Conservation (phyloP, 768 basidiomycete species). For the Leccinum olivaceopallidum region DNA sequence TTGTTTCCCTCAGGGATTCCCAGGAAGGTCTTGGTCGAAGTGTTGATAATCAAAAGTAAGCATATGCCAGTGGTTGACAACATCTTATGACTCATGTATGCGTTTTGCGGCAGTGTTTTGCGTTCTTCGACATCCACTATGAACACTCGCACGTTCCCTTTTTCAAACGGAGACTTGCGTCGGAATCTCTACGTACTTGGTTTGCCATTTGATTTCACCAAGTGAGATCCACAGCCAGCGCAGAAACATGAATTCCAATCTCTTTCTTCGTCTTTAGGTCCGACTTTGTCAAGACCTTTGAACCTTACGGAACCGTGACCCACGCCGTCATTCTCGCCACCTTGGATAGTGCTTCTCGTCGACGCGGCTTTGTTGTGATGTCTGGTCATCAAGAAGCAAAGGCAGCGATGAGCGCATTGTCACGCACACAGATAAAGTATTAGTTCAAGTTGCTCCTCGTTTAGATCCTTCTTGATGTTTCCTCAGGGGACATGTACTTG, state of each 20-base stretch:
- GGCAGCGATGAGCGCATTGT: slow-evolving; percentile 62
- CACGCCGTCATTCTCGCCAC: slow-evolving; percentile 85
- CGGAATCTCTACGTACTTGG: slow-evolving; percentile 86
- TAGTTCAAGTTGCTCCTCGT: slow-evolving; percentile 13
- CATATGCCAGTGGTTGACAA: slow-evolving; percentile 6
- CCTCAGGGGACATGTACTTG: slow-evolving; percentile 67
- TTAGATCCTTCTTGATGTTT: slow-evolving; percentile 4
- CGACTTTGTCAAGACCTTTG: slow-evolving; percentile 64
- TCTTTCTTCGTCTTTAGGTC: slow-evolving; percentile 24
- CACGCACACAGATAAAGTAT: slow-evolving; percentile 71
- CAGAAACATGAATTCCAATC: background rate
- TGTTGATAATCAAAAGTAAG: slow-evolving; percentile 57
- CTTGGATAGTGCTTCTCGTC: slow-evolving; percentile 78
- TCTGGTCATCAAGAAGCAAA: slow-evolving; percentile 70
- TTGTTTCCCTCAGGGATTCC: slow-evolving; percentile 10
- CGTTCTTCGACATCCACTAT: slow-evolving; percentile 13
- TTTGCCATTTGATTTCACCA: slow-evolving; percentile 76
- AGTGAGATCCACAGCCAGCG: slow-evolving; percentile 43
- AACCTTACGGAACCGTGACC: slow-evolving; percentile 62
- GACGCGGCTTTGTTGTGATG: slow-evolving; percentile 86
- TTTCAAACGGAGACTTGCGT: slow-evolving; percentile 43
- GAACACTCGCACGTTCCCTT: slow-evolving; percentile 17
- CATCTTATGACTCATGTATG: slow-evolving; percentile 20
- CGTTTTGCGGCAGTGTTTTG: slow-evolving; percentile 39
- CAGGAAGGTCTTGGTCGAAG: slow-evolving; percentile 45